phyloP scores from a whole-genome alignment of 1,284 basidiomycete genomes.

The Cutaneotrichosporon spelunceum region DNA sequence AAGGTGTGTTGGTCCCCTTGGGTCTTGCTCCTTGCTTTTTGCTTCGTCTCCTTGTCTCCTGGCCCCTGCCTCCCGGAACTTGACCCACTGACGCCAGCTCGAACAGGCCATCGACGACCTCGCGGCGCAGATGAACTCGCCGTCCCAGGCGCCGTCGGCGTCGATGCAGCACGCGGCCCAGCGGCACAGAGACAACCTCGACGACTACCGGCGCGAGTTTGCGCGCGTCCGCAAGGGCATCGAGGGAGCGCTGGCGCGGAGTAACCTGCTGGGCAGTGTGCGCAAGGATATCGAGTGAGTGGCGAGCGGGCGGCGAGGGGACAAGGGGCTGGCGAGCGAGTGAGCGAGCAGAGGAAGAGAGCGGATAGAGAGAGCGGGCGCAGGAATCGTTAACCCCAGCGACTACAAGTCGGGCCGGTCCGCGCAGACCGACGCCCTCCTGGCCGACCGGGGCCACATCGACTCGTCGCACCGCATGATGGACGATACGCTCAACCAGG shows the following conservation, averaged over 20 bases:
- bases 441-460: constrained; percentile 82
- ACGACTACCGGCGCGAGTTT: constrained; percentile 82
- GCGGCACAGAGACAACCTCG: constrained; percentile 81
- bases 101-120: constrained; percentile 77
- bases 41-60: not conserved
- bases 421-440: constrained; percentile 76
- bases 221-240: constrained; percentile 76
- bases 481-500: constrained; percentile 88
- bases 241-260: constrained; percentile 77
- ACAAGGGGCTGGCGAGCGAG: too few relatives aligned
- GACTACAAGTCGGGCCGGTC: constrained; percentile 69
- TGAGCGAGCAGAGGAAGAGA: not conserved
- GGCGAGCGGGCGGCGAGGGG: too few relatives aligned
- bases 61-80: not conserved
- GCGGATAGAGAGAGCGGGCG: too few relatives aligned
- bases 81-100: constrained; percentile 57
- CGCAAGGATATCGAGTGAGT: constrained; percentile 90
- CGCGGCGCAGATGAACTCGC: constrained; percentile 63
- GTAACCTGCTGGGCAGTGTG: constrained; percentile 84
- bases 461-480: constrained; percentile 93
- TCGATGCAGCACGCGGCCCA: constrained; percentile 86
- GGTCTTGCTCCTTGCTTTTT: not conserved
- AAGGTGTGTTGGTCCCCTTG: constrained; percentile 62
- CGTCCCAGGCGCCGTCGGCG: constrained; percentile 70
- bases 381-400: constrained; percentile 46